Evolutionary conservation across 176 grass and related monocot genomes (phyloP), one percentile per base, ranked within the genome.

Genomic region (Hsuehochloa calcarea): DNA sequence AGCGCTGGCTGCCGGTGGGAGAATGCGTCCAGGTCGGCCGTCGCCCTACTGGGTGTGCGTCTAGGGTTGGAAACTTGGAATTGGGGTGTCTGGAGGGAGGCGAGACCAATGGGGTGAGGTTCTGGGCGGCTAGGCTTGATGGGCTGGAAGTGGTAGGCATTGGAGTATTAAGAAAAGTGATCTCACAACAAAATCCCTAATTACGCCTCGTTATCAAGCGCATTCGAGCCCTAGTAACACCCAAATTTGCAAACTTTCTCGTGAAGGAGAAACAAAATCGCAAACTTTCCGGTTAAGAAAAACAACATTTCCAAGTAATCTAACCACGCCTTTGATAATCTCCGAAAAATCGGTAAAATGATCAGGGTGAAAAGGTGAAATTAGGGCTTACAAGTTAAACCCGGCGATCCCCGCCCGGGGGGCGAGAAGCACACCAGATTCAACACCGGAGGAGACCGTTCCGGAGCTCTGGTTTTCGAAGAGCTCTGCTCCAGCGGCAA

Each of bases 371-470:
- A 47, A 44, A 40, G 31, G 64, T 68, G 49, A 40, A 43, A 56
- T 41, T 58, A 81, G 65, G 79, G 46, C 65, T 81, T 81, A 81
- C 79, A 54, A 26, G 37, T 38, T 10, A 15, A 47, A 38, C 78
- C 63, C 20, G 63, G 10, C 0, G 62, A 46, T 9, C 25, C 27
- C 59, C 23, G 5, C 22, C 41, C 10, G 4, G 58, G 59, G 10
- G 10, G 17, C 5, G 40, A 79, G 40, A 79, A 63, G 77, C 4
- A 25, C 41, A 27, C 17, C 12, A 0, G 63, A 67, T 5, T 5
- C 8, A 49, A 22, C 4, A 6, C 0, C 0, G 12, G 3, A 12
- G 60, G 5, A 60, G 23, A 25, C 25, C 11, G 10, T 5, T 60
- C 9, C 17, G 12, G 20, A 55, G 62, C 19, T 75, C 49, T 20